Evolutionary conservation across 2,329 filamentous ascomycete species (phyloP).

Genomic region (Fusarium tanahbumbuense): DNA sequence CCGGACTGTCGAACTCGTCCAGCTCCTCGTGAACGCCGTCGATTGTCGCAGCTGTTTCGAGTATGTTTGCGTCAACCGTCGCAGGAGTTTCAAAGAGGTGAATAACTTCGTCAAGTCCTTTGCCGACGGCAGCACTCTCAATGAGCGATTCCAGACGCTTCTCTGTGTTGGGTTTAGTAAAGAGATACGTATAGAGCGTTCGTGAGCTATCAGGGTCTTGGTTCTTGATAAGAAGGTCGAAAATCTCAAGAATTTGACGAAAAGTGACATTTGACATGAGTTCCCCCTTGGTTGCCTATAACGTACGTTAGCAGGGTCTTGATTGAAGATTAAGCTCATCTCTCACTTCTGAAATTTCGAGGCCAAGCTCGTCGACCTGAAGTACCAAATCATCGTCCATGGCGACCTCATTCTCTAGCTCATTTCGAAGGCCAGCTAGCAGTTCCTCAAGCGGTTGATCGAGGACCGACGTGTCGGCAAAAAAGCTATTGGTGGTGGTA

Average conservation of each 20-base stretch:
- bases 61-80: slow-evolving; percentile 22
- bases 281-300: slow-evolving; percentile 52
- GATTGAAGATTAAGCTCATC: not conserved
- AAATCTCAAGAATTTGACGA: slow-evolving; percentile 57
- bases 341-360: slow-evolving; percentile 65
- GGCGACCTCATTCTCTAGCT: slow-evolving; percentile 59
- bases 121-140: slow-evolving; percentile 57
- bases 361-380: slow-evolving; percentile 63
- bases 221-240: slow-evolving; percentile 58
- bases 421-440: slow-evolving; percentile 57
- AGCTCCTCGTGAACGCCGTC: slow-evolving; percentile 40
- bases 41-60: slow-evolving; percentile 30
- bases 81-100: slow-evolving; percentile 52
- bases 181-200: slow-evolving; percentile 57
- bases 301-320: slow-evolving; percentile 42
- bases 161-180: slow-evolving; percentile 54
- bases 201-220: slow-evolving; percentile 55
- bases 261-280: slow-evolving; percentile 53
- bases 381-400: slow-evolving; percentile 62
- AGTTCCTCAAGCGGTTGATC: slow-evolving; percentile 59
- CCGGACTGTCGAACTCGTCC: slow-evolving; percentile 44
- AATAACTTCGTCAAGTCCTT: slow-evolving; percentile 56
- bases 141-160: slow-evolving; percentile 55
- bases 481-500: slow-evolving; percentile 55
- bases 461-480: slow-evolving; percentile 56